A percentile compares a stretch with the other conserved stretches of the same genome.
Conservation (phyloP, 1,284 basidiomycete species). For the Cutaneotrichosporon dermatis region DNA sequence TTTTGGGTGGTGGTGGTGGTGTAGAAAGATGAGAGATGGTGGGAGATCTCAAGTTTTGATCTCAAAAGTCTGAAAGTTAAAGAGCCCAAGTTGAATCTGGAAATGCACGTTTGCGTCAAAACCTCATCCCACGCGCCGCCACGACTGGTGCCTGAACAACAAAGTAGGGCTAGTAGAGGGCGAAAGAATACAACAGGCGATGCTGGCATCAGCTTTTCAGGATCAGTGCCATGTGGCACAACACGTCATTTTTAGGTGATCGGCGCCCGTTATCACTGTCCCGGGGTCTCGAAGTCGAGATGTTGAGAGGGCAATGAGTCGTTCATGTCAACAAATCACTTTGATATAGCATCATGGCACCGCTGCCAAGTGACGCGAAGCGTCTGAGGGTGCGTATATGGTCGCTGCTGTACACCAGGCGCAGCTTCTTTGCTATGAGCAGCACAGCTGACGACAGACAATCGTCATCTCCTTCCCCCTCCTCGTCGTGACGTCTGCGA, state of each 20-base stretch:
- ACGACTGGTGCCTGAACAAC: not conserved
- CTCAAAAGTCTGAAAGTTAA: too few species aligned
- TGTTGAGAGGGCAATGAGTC: too few species aligned
- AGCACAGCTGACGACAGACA: constrained; percentile 27
- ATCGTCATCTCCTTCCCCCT: constrained; percentile 46
- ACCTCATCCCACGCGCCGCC: too few species aligned
- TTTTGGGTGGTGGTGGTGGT: not conserved
- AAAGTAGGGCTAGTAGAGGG: too few species aligned
- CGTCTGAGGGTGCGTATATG: constrained; percentile 31
- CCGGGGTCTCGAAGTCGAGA: not conserved
- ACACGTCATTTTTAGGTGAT: constrained; percentile 5
- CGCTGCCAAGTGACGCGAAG: constrained; percentile 36
- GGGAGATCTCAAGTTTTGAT: not conserved
- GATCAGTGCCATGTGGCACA: not conserved
- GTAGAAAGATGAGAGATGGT: not conserved
- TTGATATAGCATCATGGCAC: constrained; percentile 21
- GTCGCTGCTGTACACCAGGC: too few species aligned
- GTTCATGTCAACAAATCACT: not conserved
- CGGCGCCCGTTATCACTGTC: not conserved
- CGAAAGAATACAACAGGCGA: not conserved
- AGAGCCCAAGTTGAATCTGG: too few species aligned
- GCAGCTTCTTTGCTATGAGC: too few species aligned
- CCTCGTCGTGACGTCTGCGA: constrained; percentile 43
- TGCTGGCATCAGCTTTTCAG: constrained; percentile 12
- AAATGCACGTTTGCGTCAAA: not conserved